Percentiles rank a stretch among this genome's conserved stretches.
Conservation (phyloP, 352 stramenopile genomes). For the Pythium phragmitis region DNA sequence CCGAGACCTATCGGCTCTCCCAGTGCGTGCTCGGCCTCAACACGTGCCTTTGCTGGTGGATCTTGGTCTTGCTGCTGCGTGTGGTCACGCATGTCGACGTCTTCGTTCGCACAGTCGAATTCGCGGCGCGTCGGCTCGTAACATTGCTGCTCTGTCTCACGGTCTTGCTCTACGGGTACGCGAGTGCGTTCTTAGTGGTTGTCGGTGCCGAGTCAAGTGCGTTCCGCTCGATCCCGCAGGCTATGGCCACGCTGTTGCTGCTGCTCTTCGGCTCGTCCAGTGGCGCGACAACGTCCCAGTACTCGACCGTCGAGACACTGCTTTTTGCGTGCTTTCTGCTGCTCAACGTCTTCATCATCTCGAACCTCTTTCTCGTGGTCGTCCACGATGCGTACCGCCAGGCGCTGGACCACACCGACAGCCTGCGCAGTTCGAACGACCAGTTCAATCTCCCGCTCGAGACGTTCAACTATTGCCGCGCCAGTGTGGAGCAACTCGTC, state of each 20-base stretch:
- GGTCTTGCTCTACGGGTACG: conserved; percentile 45
- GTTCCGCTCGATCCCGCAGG: conserved; percentile 38
- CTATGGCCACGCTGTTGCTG: conserved; percentile 36
- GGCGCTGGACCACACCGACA: conserved; percentile 32
- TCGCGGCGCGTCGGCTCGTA: conserved; percentile 32
- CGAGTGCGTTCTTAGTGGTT: conserved; percentile 43
- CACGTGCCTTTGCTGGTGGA: conserved; percentile 44
- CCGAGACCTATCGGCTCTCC: conserved; percentile 36
- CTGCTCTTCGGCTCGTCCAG: conserved; percentile 32
- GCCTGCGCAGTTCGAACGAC: conserved; percentile 20
- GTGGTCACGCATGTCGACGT: conserved; percentile 42
- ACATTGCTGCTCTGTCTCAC: conserved; percentile 35
- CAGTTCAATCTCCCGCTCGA: conserved; percentile 32
- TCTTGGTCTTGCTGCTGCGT: conserved; percentile 42
- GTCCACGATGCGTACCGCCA: conserved; percentile 42
- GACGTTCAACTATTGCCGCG: conserved; percentile 22
- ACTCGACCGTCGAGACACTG: conserved; percentile 28
- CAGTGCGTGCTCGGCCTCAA: conserved; percentile 37
- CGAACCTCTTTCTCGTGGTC: conserved; percentile 48
- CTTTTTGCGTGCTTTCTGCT: conserved; percentile 46
- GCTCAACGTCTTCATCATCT: conserved; percentile 41
- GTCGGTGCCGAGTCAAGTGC: conserved; percentile 31
- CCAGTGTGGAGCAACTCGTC: conserved; percentile 1
- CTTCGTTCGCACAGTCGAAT: conserved; percentile 36
- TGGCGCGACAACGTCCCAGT: conserved; percentile 21